Evolutionary conservation across 2,329 filamentous ascomycete genomes (phyloP), one percentile per base, ranked within the genome.

Genomic region (Septoria linicola): DNA sequence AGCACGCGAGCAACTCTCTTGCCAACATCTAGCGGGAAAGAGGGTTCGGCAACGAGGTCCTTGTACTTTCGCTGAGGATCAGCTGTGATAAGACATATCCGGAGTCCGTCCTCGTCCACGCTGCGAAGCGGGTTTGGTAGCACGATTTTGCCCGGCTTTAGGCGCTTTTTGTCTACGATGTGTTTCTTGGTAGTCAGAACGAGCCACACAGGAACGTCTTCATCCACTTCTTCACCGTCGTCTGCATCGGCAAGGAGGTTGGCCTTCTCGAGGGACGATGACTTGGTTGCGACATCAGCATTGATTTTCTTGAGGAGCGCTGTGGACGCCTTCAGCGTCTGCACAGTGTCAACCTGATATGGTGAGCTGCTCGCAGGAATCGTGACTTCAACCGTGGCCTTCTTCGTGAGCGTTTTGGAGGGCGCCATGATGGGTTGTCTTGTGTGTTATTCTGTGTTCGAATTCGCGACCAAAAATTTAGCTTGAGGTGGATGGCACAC

Each of bases 51-150:
- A 58, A 96, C 80, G 39, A 95, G 79, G 71, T 97, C 86, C 77
- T 97, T 97, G 80, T 93, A 95, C 48, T 83, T 80, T 59, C 90
- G 83, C 78, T 96, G 90, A 1, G 84, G 83, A 60, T 85, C 83
- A 62, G 89, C 88, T 49, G 86, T 89, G 70, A 96, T 95, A 54
- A 96, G 77, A 73, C 91, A 96, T 71, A 96, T 78, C 62, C 83
- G 86, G 51, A 83, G 53, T n/a, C 53, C 59, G 31, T 63, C 59
- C 41, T 63, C 58, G 1, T 57, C 55, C 10, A 59, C 75, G 49
- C 80, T 80, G 84, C 41, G 89, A 88, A 46, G 95, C 76, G 60
- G 77, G 46, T 70, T 57, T n/a, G 63, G 66, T 4, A 68, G 63
- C 3, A 59, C 55, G 51, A 96, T 88, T 73, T 92, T 95, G 70